phyloP scores from a whole-genome alignment of 169 alveolate genomes.

The Eimeria acervulina region DNA sequence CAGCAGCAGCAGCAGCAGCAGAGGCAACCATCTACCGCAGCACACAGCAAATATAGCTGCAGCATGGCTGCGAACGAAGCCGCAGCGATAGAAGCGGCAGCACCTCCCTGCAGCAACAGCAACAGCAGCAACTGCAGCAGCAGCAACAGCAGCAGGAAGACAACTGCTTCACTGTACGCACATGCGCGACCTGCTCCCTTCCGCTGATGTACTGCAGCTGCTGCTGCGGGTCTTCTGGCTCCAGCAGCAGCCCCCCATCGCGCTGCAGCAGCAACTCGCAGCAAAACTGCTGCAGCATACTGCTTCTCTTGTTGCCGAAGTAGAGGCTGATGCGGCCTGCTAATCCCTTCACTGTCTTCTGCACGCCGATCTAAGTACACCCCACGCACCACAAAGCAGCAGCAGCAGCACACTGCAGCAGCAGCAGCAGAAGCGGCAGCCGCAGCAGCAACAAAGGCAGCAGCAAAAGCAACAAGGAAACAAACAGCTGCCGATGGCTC shows the following conservation, averaged over 20 bases:
- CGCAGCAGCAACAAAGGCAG: not conserved
- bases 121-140: conserved; percentile 25
- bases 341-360: conserved; percentile 49
- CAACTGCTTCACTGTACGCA: not conserved
- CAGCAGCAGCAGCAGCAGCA: conserved; percentile 24
- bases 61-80: not conserved
- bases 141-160: conserved; percentile 36
- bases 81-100: not conserved
- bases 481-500: too few relatives aligned
- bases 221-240: conserved; percentile 61
- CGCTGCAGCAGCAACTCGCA: conserved; percentile 68
- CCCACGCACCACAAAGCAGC: not conserved
- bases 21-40: not conserved
- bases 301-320: conserved; percentile 82
- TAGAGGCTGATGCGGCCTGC: conserved; percentile 53
- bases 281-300: conserved; percentile 69
- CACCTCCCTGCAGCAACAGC: conserved; percentile 17
- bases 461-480: not conserved
- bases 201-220: conserved; percentile 61
- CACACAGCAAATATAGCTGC: not conserved
- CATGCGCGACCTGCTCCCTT: conserved; percentile 61
- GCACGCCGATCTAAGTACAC: conserved; percentile 72
- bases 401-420: not conserved
- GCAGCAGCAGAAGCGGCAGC: too few relatives aligned
- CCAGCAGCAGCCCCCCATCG: conserved; percentile 60